A percentile compares a stretch with the other conserved stretches of the same genome.
Conservation (phyloP, 805 yeast species). For the Candida montana region DNA sequence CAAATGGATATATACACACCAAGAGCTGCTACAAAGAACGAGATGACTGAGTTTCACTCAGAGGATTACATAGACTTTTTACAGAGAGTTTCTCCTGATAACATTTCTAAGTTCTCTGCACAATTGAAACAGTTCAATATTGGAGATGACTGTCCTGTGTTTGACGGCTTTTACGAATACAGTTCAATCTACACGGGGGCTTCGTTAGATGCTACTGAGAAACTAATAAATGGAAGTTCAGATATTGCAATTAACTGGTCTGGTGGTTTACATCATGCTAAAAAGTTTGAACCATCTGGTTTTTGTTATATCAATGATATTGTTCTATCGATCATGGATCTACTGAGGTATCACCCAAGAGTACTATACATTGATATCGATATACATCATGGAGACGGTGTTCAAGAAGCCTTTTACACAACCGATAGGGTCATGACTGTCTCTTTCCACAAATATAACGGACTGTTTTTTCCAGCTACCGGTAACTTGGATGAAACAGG, state of each 20-base stretch:
- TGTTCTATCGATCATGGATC: conserved; percentile 75
- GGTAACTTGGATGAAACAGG: conserved; percentile 85
- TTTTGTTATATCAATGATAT: conserved; percentile 90
- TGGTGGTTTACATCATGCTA: conserved; percentile 92
- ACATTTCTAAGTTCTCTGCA: conserved; percentile 76
- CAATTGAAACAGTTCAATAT: conserved; percentile 91
- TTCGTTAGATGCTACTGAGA: conserved; percentile 83
- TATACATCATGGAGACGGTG: conserved; percentile 94
- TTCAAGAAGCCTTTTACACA: conserved; percentile 88
- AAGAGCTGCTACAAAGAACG: conserved; percentile 96
- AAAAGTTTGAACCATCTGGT: conserved; percentile 84
- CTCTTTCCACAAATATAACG: conserved; percentile 80
- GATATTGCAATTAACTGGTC: conserved; percentile 92
- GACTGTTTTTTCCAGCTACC: conserved; percentile 91
- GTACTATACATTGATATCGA: conserved; percentile 87
- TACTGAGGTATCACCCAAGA: conserved; percentile 77
- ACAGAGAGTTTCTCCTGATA: conserved; percentile 88
- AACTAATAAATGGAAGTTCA: conserved; percentile 73
- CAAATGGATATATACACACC: conserved; percentile 93
- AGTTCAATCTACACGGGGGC: conserved; percentile 84
- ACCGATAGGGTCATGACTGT: conserved; percentile 89
- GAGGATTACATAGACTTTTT: conserved; percentile 95
- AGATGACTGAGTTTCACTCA: conserved; percentile 97
- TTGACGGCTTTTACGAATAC: conserved; percentile 72
- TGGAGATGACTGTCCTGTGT: conserved; percentile 90